Percentiles rank a stretch among this genome's conserved stretches.
Evolutionary conservation across 2,329 filamentous ascomycete genomes (phyloP).

Genomic region (Alternaria ethzedia): DNA sequence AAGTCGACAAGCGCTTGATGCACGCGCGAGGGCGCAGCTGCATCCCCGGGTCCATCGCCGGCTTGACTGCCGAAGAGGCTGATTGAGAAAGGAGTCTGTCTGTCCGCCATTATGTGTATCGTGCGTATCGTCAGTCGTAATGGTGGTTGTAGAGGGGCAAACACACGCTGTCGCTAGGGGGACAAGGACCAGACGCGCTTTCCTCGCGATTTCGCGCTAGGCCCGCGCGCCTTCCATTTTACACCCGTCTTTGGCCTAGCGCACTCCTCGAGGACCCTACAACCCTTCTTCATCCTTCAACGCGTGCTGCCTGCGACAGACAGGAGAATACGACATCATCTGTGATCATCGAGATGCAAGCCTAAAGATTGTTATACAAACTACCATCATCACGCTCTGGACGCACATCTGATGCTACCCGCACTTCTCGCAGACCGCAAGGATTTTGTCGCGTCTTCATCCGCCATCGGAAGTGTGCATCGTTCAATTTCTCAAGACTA

Average conservation of each 20-base stretch:
- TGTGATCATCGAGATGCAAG: no score
- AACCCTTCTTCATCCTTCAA: not conserved
- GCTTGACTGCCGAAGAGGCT: conserved; percentile 70
- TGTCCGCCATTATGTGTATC: conserved; percentile 60
- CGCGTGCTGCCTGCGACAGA: not conserved
- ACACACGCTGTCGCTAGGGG: conserved; percentile 21
- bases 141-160: conserved; percentile 26
- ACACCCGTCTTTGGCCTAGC: conserved; percentile 10
- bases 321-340: not conserved
- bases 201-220: conserved; percentile 16
- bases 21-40: conserved; percentile 52
- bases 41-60: conserved; percentile 42
- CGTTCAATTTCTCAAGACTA: not conserved
- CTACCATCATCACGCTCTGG: not conserved
- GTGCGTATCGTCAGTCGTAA: conserved; percentile 15
- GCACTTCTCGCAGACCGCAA: not conserved
- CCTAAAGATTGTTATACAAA: not conserved
- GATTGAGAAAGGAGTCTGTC: conserved; percentile 83
- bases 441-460: not conserved
- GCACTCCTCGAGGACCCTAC: not conserved
- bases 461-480: not conserved
- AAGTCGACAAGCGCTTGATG: conserved; percentile 87
- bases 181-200: conserved; percentile 24
- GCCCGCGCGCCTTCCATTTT: conserved; percentile 20
- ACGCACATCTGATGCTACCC: not conserved